Conservation (phyloP, 169 alveolate genomes). For the Plasmodium cynomolgi region DNA sequence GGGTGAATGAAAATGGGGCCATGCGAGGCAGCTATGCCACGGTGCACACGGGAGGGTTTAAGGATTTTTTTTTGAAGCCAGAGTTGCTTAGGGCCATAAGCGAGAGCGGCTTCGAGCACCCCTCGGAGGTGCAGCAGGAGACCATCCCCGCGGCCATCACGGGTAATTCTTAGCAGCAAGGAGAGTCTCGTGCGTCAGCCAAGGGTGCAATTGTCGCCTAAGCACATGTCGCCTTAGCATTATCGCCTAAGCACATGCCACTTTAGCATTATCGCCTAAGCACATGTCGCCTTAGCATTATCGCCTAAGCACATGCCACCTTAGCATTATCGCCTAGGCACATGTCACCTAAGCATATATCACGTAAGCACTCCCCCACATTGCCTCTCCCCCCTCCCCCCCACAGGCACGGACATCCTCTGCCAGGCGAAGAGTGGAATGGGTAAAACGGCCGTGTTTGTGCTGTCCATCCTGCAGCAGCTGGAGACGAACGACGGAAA, state of each 20-base stretch:
- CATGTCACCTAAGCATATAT: too few species aligned
- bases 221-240: too few species aligned
- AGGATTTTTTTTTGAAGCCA: constrained; percentile 97
- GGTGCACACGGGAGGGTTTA: constrained; percentile 94
- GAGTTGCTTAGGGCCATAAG: constrained; percentile 97
- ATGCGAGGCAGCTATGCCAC: constrained; percentile 92
- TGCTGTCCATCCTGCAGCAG: constrained; percentile 96
- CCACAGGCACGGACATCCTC: constrained; percentile 95
- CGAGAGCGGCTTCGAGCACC: constrained; percentile 99
- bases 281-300: background rate
- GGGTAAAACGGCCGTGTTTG: constrained; percentile 99
- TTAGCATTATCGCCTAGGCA: background rate
- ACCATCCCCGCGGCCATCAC: constrained; percentile 98
- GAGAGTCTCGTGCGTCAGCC: background rate
- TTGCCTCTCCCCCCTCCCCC: background rate
- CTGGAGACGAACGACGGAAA: constrained; percentile 91
- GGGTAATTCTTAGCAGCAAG: constrained; percentile 84
- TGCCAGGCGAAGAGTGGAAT: constrained; percentile 99
- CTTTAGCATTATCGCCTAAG: background rate
- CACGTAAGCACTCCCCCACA: too few species aligned
- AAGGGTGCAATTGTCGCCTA: background rate
- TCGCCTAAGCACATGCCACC: background rate
- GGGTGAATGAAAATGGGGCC: constrained; percentile 80
- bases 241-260: background rate
- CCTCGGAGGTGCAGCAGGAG: constrained; percentile 99